These are phyloP conservation scores for Dipteronia dyeriana DNA, from an alignment of 345 rosid species.

Conservation along the genomic window DNA sequence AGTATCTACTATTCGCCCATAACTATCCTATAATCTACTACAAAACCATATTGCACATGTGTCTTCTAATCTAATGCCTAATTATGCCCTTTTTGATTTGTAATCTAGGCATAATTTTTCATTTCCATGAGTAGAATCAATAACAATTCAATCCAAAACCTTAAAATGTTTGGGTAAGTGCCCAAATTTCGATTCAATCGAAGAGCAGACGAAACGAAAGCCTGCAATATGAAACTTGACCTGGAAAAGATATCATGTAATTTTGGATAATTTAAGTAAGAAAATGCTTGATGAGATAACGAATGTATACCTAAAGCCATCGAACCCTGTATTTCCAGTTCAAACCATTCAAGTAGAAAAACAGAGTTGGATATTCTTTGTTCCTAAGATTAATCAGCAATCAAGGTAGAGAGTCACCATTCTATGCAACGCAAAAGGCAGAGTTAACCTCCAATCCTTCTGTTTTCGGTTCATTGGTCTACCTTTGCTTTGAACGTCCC, in stretches of 20 bases:
- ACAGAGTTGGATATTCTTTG: background rate
- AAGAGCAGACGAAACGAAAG: background rate
- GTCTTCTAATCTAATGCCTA: too few relatives aligned
- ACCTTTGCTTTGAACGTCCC: conserved; percentile 78
- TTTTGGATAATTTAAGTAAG: background rate
- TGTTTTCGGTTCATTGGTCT: conserved; percentile 75
- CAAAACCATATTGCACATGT: too few relatives aligned
- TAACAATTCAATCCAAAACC: too few relatives aligned
- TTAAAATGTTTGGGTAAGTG: too few relatives aligned
- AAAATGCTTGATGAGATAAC: too few relatives aligned
- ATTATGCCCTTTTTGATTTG: too few relatives aligned
- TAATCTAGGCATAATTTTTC: too few relatives aligned
- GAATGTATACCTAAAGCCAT: background rate
- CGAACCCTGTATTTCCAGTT: background rate
- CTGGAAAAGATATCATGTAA: background rate
- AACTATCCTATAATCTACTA: background rate
- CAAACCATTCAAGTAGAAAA: background rate
- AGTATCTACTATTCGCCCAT: too few relatives aligned
- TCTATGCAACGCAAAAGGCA: conserved; percentile 53
- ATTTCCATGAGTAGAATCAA: too few relatives aligned
- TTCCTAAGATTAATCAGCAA: conserved; percentile 23
- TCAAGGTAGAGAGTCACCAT: conserved; percentile 65
- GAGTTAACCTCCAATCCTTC: conserved; percentile 70
- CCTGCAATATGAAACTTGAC: background rate
- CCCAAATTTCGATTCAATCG: too few relatives aligned